A percentile compares a stretch with the other conserved stretches of the same genome.
Conservation (phyloP, 106 monocot species). For the Amphibolis antarctica region DNA sequence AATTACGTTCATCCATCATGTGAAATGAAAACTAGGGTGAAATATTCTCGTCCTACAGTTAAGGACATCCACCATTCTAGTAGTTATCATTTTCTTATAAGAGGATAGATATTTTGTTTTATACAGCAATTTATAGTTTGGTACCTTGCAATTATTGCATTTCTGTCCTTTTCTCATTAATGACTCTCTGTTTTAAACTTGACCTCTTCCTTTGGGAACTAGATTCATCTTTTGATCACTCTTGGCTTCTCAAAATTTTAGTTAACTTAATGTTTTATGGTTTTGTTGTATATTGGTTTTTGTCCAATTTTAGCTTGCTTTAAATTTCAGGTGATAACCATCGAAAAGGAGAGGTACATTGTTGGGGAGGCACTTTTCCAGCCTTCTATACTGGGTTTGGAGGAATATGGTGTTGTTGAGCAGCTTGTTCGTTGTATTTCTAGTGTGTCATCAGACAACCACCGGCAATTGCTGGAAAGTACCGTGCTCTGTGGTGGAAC, state of each 20-base stretch:
- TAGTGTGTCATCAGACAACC: constrained; percentile 82
- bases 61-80: too few relatives aligned
- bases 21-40: too few relatives aligned
- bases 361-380: constrained; percentile 76
- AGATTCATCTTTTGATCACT: not conserved
- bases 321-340: constrained; percentile 68
- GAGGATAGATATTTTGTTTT: too few relatives aligned
- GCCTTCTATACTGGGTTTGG: constrained; percentile 9
- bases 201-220: too few relatives aligned
- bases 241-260: not conserved
- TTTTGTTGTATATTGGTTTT: not conserved
- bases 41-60: too few relatives aligned
- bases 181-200: too few relatives aligned
- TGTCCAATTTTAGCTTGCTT: not conserved
- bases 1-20: too few relatives aligned
- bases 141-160: too few relatives aligned
- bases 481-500: constrained; percentile 94
- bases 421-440: constrained; percentile 81
- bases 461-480: constrained; percentile 84
- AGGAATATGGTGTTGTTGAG: constrained; percentile 90
- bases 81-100: too few relatives aligned
- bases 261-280: not conserved
- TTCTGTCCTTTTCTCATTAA: too few relatives aligned
- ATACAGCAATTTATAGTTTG: too few relatives aligned
- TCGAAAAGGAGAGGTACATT: constrained; percentile 64